Conservation (phyloP, 768 basidiomycete species). For the Termitomyces sp. region DNA sequence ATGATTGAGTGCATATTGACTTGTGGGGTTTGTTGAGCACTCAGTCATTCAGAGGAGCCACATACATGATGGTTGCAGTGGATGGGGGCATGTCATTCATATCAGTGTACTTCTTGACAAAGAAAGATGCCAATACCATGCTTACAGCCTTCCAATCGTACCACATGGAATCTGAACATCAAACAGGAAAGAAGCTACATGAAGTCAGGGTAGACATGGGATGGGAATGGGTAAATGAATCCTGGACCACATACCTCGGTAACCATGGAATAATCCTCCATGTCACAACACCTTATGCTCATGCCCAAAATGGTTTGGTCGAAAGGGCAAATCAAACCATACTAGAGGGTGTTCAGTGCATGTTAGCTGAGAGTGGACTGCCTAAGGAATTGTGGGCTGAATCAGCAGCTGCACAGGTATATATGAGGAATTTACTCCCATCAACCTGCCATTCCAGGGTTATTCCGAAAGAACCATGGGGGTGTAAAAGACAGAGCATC, state of each 20-base stretch:
- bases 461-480: too few relatives aligned
- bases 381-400: background rate
- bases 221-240: too few relatives aligned
- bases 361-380: background rate
- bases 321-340: background rate
- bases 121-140: background rate
- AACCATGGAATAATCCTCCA: background rate
- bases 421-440: background rate
- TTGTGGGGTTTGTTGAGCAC: background rate
- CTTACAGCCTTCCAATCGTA: background rate
- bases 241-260: background rate
- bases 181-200: background rate
- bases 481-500: too few relatives aligned
- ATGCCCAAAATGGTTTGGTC: background rate
- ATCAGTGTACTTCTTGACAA: background rate
- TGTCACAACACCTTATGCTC: background rate
- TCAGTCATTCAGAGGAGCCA: background rate
- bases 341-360: background rate
- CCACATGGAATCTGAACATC: background rate
- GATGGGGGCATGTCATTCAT: background rate
- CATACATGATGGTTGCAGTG: background rate
- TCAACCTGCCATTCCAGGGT: background rate
- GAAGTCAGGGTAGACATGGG: background rate
- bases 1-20: background rate
- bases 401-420: background rate